These are phyloP conservation scores for Phytophthora megakarya DNA, from an alignment of 352 stramenopile species.

Conservation along the genomic window DNA sequence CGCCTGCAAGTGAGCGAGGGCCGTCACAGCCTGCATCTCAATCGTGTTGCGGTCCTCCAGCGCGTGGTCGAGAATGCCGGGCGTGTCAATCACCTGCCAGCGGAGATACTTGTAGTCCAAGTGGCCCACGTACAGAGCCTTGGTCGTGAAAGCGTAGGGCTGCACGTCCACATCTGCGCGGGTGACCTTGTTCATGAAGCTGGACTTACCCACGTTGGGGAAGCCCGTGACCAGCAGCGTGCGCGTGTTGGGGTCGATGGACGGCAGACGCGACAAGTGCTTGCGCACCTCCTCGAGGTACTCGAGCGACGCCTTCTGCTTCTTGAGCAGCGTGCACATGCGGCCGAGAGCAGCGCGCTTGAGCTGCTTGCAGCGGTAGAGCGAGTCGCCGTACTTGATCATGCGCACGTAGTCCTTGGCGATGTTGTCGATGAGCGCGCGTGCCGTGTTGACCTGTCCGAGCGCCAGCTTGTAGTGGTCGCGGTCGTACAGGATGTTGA, in stretches of 20 bases:
- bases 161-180: slow-evolving; percentile 99
- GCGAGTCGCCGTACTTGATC: slow-evolving; percentile 99
- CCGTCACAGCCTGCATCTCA: slow-evolving; percentile 99
- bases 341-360: slow-evolving; percentile 99
- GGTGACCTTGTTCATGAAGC: slow-evolving; percentile 99
- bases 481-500: slow-evolving; percentile 99
- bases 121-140: slow-evolving; percentile 99
- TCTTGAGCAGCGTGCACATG: slow-evolving; percentile 99
- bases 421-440: slow-evolving; percentile 97
- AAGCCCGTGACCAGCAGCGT: slow-evolving; percentile 99
- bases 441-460: slow-evolving; percentile 98
- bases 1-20: slow-evolving; percentile 98
- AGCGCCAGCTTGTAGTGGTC: slow-evolving; percentile 99
- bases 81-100: slow-evolving; percentile 99
- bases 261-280: slow-evolving; percentile 98
- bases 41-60: slow-evolving; percentile 99
- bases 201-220: slow-evolving; percentile 99
- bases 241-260: slow-evolving; percentile 98
- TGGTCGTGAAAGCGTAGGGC: slow-evolving; percentile 99
- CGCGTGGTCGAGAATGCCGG: slow-evolving; percentile 99
- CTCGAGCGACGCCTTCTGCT: slow-evolving; percentile 97
- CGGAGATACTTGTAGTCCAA: slow-evolving; percentile 99
- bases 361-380: slow-evolving; percentile 99
- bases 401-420: slow-evolving; percentile 99
- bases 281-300: slow-evolving; percentile 98